phyloP scores from a whole-genome alignment of 371 early-diverging fungal species.

The Mucor mucedo region DNA sequence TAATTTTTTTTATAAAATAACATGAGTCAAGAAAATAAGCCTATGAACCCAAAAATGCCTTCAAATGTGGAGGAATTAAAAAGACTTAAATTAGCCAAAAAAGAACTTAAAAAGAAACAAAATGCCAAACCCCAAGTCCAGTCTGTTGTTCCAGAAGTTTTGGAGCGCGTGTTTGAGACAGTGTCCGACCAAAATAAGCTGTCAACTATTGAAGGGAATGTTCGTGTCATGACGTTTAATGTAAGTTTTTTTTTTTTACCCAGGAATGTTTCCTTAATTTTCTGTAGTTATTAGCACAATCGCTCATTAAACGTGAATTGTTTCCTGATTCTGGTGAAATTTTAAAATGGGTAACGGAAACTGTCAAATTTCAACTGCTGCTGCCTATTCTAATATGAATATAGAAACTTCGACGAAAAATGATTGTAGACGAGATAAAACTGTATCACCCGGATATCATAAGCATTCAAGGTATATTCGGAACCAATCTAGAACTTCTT shows the following conservation, averaged over 20 bases:
- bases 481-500: not conserved
- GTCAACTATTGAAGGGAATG: conserved; percentile 7
- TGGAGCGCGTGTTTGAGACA: conserved; percentile 27
- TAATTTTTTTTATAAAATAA: too few species aligned
- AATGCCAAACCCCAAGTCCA: conserved; percentile 9
- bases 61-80: conserved; percentile 24
- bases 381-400: not conserved
- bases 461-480: conserved; percentile 53
- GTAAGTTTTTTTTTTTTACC: conserved; percentile 22
- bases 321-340: conserved; percentile 57
- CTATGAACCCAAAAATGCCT: conserved; percentile 4
- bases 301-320: conserved; percentile 56
- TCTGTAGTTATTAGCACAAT: conserved; percentile 56
- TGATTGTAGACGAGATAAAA: conserved; percentile 56
- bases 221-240: conserved; percentile 48
- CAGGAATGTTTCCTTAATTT: not conserved
- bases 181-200: conserved; percentile 23
- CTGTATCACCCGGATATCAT: conserved; percentile 56
- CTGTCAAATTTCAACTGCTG: not conserved
- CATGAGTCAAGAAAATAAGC: not conserved
- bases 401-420: conserved; percentile 46
- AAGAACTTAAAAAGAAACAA: conserved; percentile 20
- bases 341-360: conserved; percentile 45
- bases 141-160: conserved; percentile 14
- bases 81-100: conserved; percentile 24